Conservation (phyloP, 192 early-diverging fungal genomes). For the Dissophora globulifera region DNA sequence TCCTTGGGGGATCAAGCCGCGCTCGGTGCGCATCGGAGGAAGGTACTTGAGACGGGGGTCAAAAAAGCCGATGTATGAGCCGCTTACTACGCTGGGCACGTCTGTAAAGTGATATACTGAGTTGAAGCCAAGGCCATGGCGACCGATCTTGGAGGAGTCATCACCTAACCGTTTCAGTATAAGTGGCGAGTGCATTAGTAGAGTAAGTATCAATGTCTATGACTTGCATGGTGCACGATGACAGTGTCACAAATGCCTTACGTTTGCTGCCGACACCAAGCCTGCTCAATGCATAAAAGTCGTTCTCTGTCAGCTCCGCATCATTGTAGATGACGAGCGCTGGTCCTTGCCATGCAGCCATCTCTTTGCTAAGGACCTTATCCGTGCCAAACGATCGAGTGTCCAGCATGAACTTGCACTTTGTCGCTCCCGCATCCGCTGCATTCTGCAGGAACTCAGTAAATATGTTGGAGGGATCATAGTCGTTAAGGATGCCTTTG, state of each 20-base stretch:
- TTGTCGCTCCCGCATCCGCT: slow-evolving; percentile 45
- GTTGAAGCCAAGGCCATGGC: slow-evolving; percentile 47
- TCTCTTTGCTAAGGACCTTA: slow-evolving; percentile 18
- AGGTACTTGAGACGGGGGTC: slow-evolving; percentile 28
- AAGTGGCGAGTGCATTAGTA: too few relatives aligned
- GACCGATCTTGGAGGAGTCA: slow-evolving; percentile 36
- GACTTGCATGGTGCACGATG: too few relatives aligned
- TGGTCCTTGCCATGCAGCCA: slow-evolving; percentile 48
- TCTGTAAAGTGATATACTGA: slow-evolving; percentile 47
- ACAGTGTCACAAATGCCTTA: slow-evolving; percentile 2
- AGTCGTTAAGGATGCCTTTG: slow-evolving; percentile 40
- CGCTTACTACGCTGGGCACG: slow-evolving; percentile 44
- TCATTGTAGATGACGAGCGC: slow-evolving; percentile 43
- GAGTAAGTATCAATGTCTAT: too few relatives aligned
- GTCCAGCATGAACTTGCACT: slow-evolving; percentile 37
- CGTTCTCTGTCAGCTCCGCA: slow-evolving; percentile 20
- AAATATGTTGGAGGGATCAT: slow-evolving; percentile 30
- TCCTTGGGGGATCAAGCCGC: slow-evolving; percentile 1
- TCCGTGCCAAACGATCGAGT: background rate
- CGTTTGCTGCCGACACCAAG: slow-evolving; percentile 35
- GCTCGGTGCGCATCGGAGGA: background rate
- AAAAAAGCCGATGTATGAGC: slow-evolving; percentile 37
- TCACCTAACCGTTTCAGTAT: slow-evolving; percentile 5
- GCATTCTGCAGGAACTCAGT: slow-evolving; percentile 55
- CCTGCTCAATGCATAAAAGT: slow-evolving; percentile 21